Base-by-base conservation (phyloP, 2,329 filamentous ascomycete species). In the Aspergillus tamarii region DNA sequence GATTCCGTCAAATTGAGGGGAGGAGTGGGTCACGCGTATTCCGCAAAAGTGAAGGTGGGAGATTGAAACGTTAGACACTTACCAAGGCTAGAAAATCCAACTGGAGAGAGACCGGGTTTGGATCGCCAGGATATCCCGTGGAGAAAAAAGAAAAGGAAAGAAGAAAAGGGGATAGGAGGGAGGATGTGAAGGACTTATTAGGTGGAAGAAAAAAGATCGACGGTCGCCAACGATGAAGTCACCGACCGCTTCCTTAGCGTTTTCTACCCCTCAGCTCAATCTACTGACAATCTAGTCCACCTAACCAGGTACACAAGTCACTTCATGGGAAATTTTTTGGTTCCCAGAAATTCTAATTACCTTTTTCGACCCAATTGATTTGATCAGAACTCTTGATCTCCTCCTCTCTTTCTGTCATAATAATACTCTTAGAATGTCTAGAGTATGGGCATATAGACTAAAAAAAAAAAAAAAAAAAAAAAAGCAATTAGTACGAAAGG, bases 181-280 rank as follows among this genome's bases (percentile, higher is more conserved):
- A 39, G 21, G 34, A 41, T 16, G 34, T 43, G 14, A n/a, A 21
- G 30, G 39, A 28, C 14, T 55, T 48, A 23, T 14, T n/a, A 28
- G 60, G 46, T 32, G 26, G n/a, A 19, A 46, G 30, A 19, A 26
- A 54, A 32, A 21, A 48, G 58, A 57, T 58, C 46, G 48, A 53
- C 59, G 62, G 52, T 28, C 46, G 9, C 48, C 32, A 36, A 39
- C 48, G 43, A 64, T 64, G 62, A 64, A 55, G 53, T 64, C 62
- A 64, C 54, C 54, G 48, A 32, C 28, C 48, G 19, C 48, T 32
- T 32, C n/a, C 48, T 52, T 52, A 52, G 48, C 26, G 34, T 53
- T 45, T 43, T 34, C 32, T n/a, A 43, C 59, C 59, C 59, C 53
- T 57, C 59, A 50, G 48, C 28, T 34, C 48, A 23, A 52, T 21